These are phyloP conservation scores for Phytopythium ostracodes DNA, from an alignment of 352 stramenopile species.

Conservation along the genomic window DNA sequence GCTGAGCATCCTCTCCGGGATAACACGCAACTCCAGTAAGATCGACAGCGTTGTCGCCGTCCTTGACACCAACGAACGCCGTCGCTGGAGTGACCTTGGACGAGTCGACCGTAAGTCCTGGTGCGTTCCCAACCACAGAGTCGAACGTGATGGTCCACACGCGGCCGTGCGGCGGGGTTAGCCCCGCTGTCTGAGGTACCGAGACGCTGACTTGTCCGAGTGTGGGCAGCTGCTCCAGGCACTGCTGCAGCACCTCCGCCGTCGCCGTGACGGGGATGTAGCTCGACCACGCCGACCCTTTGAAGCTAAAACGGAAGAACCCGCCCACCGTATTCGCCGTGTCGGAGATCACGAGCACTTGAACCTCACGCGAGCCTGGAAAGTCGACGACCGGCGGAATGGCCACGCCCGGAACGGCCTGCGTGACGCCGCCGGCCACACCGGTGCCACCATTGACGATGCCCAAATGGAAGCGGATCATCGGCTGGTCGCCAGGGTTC, in stretches of 20 bases:
- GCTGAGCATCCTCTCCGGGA: constrained; percentile 24
- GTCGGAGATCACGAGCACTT: constrained; percentile 67
- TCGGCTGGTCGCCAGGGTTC: constrained; percentile 51
- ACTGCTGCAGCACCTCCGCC: constrained; percentile 36
- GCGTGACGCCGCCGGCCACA: constrained; percentile 41
- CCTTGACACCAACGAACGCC: constrained; percentile 56
- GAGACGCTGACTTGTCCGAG: constrained; percentile 57
- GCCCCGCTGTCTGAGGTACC: constrained; percentile 8
- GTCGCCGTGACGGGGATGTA: constrained; percentile 43
- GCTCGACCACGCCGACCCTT: constrained; percentile 64
- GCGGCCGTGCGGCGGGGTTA: constrained; percentile 25
- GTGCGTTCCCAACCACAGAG: constrained; percentile 55
- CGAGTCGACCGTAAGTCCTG: constrained; percentile 44
- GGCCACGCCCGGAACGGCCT: constrained; percentile 40
- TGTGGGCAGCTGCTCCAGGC: constrained; percentile 60
- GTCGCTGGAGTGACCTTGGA: constrained; percentile 47
- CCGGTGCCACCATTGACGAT: constrained; percentile 16
- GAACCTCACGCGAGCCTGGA: constrained; percentile 64
- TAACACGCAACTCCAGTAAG: constrained; percentile 35
- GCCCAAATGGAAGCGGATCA: constrained; percentile 53
- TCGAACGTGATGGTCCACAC: constrained; percentile 83
- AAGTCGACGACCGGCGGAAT: constrained; percentile 32
- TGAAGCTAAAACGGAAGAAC: constrained; percentile 75
- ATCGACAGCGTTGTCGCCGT: constrained; percentile 76
- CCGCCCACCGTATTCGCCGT: constrained; percentile 29